A percentile compares a stretch with the other conserved stretches of the same genome.
phyloP scores from a whole-genome alignment of 2,329 filamentous ascomycete species.

The Fusarium sterilihyphosum region DNA sequence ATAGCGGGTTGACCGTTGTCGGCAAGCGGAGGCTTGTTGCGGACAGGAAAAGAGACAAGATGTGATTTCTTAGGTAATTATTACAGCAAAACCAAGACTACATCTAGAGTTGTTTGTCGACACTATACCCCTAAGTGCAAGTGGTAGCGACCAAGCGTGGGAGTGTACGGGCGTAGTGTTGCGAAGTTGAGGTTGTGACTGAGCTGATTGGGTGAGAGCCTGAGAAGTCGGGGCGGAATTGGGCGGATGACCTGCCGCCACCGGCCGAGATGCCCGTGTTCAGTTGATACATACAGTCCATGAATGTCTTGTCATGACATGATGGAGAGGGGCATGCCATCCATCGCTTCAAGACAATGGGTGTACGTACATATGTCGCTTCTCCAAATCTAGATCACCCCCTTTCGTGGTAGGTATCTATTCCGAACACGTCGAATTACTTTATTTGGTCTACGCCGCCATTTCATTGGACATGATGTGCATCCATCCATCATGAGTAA shows the following conservation, averaged over 20 bases:
- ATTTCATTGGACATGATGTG: slow-evolving; percentile 2
- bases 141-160: slow-evolving; percentile 53
- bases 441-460: slow-evolving; percentile 28
- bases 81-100: slow-evolving; percentile 35
- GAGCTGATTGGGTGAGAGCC: slow-evolving; percentile 4
- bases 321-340: slow-evolving; percentile 9
- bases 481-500: slow-evolving; percentile 32
- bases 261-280: slow-evolving; percentile 11
- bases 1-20: slow-evolving; percentile 13
- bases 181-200: slow-evolving; percentile 13
- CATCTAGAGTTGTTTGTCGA: slow-evolving; percentile 33
- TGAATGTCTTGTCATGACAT: slow-evolving; percentile 12
- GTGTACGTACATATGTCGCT: not conserved
- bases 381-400: slow-evolving; percentile 2
- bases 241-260: slow-evolving; percentile 31
- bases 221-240: slow-evolving; percentile 7
- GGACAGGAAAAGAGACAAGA: slow-evolving; percentile 12
- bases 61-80: slow-evolving; percentile 42
- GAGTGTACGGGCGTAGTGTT: slow-evolving; percentile 31
- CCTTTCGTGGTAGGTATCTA: not conserved
- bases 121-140: slow-evolving; percentile 69
- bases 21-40: slow-evolving; percentile 24
- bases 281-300: not conserved
- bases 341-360: not conserved
- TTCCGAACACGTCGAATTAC: not conserved